Base-by-base conservation (phyloP, 805 yeast genomes). In the Novakomyces olei region DNA sequence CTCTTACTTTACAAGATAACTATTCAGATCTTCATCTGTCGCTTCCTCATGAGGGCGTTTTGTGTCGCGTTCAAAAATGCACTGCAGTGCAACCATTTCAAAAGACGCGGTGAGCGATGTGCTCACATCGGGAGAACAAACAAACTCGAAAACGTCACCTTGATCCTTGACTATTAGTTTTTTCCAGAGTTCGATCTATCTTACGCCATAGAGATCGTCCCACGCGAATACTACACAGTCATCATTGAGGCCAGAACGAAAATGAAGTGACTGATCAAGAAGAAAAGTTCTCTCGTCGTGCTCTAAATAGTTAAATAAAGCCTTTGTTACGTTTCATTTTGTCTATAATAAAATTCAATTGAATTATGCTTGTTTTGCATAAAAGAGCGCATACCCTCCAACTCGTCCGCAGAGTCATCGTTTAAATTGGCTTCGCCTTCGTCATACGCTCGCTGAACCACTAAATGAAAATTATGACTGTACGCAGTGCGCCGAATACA, bases 71-170 rank as follows among this genome's bases (percentile, higher is more conserved):
- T 80, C 92, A 47, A 66, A 85, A 42, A 72, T 67, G 44, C 92
- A 78, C 36, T 65, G 64, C 44, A 67, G 62, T 9, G 79, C 58
- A 1, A 69, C 58, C 17, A 55, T 47, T 54, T 73, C 64, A 48
- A 85, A 85, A 27, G 60, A 58, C n/a, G n/a, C n/a, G n/a, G n/a
- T n/a, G n/a, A n/a, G n/a, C n/a, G n/a, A n/a, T n/a, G n/a, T n/a
- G n/a, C n/a, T n/a, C n/a, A n/a, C n/a, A n/a, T n/a, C n/a, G n/a
- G n/a, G n/a, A 38, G 70, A 78, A 32, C 79, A 67, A 15, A 75
- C 61, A 52, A 78, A 83, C 51, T 81, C 92, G 50, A 74, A 80
- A 39, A 60, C 55, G 45, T 83, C 95, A 16, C 80, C 94, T 4
- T 62, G 60, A 44, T 83, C n/a, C n/a, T n/a, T n/a, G n/a, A n/a